Conservation (phyloP, 129 eudicot genomes). For the carrot (Daucus carota) region DH1_v3.0 NC_030382.2:49662501-49663000, state of each 20-base stretch:
- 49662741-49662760: slow-evolving; percentile 82
- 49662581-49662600: background rate
- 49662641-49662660: slow-evolving; percentile 62
- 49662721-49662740: slow-evolving; percentile 91
- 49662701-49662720: slow-evolving; percentile 69
- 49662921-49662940: slow-evolving; percentile 7
- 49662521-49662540: background rate
- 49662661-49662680: slow-evolving; percentile 97
- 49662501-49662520: background rate
- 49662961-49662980: slow-evolving; percentile 17
- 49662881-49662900: slow-evolving; percentile 27
- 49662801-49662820: slow-evolving; percentile 13
- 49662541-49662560: background rate
- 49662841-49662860: slow-evolving; percentile 16
- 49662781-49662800: slow-evolving; percentile 20
- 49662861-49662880: slow-evolving; percentile 41
- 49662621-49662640: background rate
- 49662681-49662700: slow-evolving; percentile 90
- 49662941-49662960: slow-evolving; percentile 13
- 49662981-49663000: slow-evolving; percentile 31
- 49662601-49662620: no score
- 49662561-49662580: background rate
- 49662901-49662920: slow-evolving; percentile 13
- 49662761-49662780: slow-evolving; percentile 45
- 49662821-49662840: slow-evolving; percentile 22